Percentiles rank a stretch among this genome's conserved stretches.
phyloP scores from a whole-genome alignment of 2,329 filamentous ascomycete species.

The Emergomyces pasteurianus region DNA sequence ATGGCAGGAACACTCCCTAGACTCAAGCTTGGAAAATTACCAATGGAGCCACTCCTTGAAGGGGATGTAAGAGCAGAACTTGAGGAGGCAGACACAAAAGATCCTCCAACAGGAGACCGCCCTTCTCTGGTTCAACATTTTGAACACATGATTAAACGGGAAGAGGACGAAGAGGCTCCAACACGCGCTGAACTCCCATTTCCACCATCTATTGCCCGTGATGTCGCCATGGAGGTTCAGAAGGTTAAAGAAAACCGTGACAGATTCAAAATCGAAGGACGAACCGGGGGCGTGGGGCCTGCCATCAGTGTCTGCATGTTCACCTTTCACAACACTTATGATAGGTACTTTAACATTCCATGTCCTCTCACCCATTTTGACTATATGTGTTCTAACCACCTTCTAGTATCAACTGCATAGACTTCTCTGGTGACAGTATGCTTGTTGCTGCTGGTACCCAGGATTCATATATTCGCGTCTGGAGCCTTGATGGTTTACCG shows the following conservation, averaged over 20 bases:
- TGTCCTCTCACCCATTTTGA: conserved; percentile 1
- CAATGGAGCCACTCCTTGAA: conserved; percentile 70
- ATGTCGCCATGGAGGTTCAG: conserved; percentile 88
- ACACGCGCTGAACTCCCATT: conserved; percentile 68
- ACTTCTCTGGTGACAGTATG: conserved; percentile 84
- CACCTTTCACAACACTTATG: conserved; percentile 93
- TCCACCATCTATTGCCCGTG: conserved; percentile 74
- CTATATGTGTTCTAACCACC: conserved; percentile 13
- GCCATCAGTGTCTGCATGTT: conserved; percentile 91
- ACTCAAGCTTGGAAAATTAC: conserved; percentile 68
- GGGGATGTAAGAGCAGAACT: conserved; percentile 80
- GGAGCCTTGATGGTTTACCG: conserved; percentile 76
- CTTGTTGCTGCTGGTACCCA: conserved; percentile 81
- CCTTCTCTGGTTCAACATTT: conserved; percentile 75
- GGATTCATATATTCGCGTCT: conserved; percentile 92
- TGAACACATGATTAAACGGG: conserved; percentile 75
- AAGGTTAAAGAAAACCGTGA: conserved; percentile 89
- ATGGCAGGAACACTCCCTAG: conserved; percentile 45
- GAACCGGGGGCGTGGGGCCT: conserved; percentile 71
- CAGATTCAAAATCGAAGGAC: conserved; percentile 74
- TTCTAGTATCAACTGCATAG: conserved; percentile 71
- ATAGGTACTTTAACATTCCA: conserved; percentile 49
- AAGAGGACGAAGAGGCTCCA: conserved; percentile 76
- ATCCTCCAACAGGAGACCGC: conserved; percentile 59
- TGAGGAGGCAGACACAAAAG: conserved; percentile 68